Base-by-base conservation (phyloP, 441 rosid species). In the Hypseocharis bilobata region DNA sequence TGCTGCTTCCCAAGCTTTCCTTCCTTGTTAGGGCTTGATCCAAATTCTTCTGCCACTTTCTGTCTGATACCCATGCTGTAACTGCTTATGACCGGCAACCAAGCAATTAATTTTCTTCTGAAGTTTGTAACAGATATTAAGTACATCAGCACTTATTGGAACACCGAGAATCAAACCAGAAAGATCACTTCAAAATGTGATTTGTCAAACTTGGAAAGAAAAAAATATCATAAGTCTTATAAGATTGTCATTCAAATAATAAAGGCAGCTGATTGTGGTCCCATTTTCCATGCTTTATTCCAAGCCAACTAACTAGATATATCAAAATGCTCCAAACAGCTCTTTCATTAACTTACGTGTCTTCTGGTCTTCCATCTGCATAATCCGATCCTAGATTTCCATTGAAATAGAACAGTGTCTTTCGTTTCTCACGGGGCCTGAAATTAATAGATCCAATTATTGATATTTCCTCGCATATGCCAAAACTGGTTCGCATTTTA, bases 1-100 rank as follows among this genome's bases (percentile, higher is more conserved):
- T 90, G 88, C 59, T 90, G 97, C 70, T 82, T 90, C 76, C 98
- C 98, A 4, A 89, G 91, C 73, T 90, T 90, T 47, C 91, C 96
- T 64, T 87, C 79, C 83, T 87, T 90, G 87, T 86, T 78, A 56
- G 97, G 97, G 58, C 83, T 87, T 23, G 98, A 92, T 44, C 98
- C 97, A 81, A 90, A 92, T 81, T 92, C 97, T 77, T 80, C 83
- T 1, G 88, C 96, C 58, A 92, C 69, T 76, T 84, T 92, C 77
- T 92, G 97, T 55, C 98, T 84, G 74, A 92, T 86, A 59, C 97
- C 97, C 97, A 92, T 86, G 82, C 97, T 92, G 80, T 92, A 92
- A 69, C 98, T 92, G 84, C 78, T 83, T 26, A 56, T 42, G 67
- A 56, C 71, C 32, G 44, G 60, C n/a, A 29, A 51, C 54, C 34